phyloP scores from a whole-genome alignment of 2,329 filamentous ascomycete genomes.

The Corniculantispora saksenae region DNA sequence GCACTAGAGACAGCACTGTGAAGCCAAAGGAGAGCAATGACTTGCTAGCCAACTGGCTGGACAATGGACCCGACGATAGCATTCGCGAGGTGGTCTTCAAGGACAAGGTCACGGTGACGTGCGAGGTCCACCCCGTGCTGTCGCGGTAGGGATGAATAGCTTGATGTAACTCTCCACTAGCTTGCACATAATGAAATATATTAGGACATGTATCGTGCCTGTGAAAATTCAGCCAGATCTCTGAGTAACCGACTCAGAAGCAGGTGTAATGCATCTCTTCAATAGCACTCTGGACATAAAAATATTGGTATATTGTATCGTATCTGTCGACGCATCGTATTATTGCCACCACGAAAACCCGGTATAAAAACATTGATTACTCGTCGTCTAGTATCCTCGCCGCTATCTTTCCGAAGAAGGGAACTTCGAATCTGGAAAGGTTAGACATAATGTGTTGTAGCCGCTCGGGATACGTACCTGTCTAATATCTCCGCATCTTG shows the following conservation, averaged over 20 bases:
- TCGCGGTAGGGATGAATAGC: conserved; percentile 40
- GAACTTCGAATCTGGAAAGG: conserved; percentile 71
- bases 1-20: conserved; percentile 70
- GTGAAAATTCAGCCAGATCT: too few species aligned
- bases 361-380: conserved; percentile 24
- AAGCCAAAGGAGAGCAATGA: conserved; percentile 97
- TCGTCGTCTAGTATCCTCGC: conserved; percentile 92
- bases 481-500: conserved; percentile 72
- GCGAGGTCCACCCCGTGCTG: conserved; percentile 49
- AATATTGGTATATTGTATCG: neutral
- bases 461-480: conserved; percentile 45
- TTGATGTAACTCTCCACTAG: too few species aligned
- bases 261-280: too few species aligned
- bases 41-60: conserved; percentile 73
- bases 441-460: conserved; percentile 24
- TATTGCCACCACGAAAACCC: too few species aligned
- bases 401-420: conserved; percentile 81
- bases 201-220: too few species aligned
- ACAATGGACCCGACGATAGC: conserved; percentile 47
- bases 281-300: too few species aligned
- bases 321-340: neutral
- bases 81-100: conserved; percentile 53
- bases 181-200: too few species aligned
- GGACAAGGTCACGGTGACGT: conserved; percentile 49
- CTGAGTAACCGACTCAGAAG: too few species aligned